Evolutionary conservation across 768 basidiomycete genomes (phyloP).

Genomic region (Boletus subcaerulescens): DNA sequence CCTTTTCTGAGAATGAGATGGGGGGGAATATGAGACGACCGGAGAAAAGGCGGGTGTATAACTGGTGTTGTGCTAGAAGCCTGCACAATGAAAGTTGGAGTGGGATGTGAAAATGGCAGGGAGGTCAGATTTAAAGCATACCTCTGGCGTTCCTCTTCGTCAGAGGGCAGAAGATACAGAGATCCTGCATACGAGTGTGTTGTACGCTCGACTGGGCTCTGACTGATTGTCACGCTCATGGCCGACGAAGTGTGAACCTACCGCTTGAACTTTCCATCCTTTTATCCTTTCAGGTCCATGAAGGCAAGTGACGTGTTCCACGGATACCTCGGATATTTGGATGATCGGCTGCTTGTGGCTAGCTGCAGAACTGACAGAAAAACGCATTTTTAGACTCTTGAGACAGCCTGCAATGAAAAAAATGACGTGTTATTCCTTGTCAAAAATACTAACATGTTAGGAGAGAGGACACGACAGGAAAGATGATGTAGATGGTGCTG

Average conservation of each 20-base stretch:
- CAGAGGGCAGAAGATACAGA: constrained; percentile 24
- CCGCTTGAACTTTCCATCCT: too few species aligned
- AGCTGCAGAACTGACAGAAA: too few species aligned
- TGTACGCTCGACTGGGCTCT: constrained; percentile 5
- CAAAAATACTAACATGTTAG: too few species aligned
- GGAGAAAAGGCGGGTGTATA: constrained; percentile 21
- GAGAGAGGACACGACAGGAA: too few species aligned
- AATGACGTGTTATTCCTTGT: too few species aligned
- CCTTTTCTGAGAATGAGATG: constrained; percentile 9
- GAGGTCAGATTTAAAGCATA: neutral
- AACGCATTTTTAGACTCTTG: too few species aligned
- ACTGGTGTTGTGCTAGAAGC: constrained; percentile 15
- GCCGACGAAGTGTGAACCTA: neutral
- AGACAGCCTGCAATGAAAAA: too few species aligned
- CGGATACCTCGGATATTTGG: too few species aligned
- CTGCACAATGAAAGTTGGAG: constrained; percentile 2
- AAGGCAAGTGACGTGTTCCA: too few species aligned
- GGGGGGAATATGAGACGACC: constrained; percentile 23
- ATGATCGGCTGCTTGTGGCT: too few species aligned
- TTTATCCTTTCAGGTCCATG: too few species aligned
- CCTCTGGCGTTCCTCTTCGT: constrained; percentile 27
- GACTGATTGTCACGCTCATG: constrained; percentile 4
- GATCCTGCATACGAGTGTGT: constrained; percentile 21
- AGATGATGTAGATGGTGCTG: too few species aligned
- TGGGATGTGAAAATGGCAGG: neutral